These are phyloP conservation scores for Cardamine occulta DNA, from an alignment of 345 rosid genomes.

Conservation along the genomic window DNA sequence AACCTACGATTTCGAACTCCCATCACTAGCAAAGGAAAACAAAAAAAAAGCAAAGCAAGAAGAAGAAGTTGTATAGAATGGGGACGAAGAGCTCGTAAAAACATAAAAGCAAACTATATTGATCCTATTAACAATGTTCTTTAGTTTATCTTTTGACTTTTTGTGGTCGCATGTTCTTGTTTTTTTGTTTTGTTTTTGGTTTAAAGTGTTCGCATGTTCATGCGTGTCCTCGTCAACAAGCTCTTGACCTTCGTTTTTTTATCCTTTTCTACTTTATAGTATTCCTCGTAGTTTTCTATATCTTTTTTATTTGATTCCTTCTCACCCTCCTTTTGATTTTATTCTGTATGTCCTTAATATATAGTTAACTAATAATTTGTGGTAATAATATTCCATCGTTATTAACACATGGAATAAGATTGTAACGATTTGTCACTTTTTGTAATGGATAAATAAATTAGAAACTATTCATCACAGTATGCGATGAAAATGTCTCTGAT, in stretches of 20 bases:
- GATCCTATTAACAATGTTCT: conserved; percentile 51
- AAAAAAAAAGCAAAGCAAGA: not conserved
- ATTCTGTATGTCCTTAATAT: not conserved
- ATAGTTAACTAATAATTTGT: not conserved
- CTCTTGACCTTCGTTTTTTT: conserved; percentile 35
- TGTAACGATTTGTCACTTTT: not conserved
- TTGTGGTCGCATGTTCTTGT: conserved; percentile 38
- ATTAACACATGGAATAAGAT: not conserved
- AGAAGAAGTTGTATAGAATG: conserved; percentile 12
- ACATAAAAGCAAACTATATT: conserved; percentile 20
- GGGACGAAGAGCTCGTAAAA: conserved; percentile 33
- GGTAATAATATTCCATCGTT: not conserved
- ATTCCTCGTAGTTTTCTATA: conserved; percentile 37
- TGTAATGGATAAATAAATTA: not conserved
- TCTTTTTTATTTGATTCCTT: conserved; percentile 27
- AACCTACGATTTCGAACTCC: not conserved
- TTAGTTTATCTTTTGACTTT: conserved; percentile 29
- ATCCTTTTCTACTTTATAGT: conserved; percentile 30
- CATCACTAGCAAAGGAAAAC: not conserved
- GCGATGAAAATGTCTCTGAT: conserved; percentile 3
- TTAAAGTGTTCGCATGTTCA: conserved; percentile 42
- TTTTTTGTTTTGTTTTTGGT: not conserved
- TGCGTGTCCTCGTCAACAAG: conserved; percentile 40
- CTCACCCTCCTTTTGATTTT: conserved; percentile 16
- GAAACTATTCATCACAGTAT: not conserved